phyloP scores from a whole-genome alignment of 768 basidiomycete species.

The Phanerodontia chrysosporium region DNA sequence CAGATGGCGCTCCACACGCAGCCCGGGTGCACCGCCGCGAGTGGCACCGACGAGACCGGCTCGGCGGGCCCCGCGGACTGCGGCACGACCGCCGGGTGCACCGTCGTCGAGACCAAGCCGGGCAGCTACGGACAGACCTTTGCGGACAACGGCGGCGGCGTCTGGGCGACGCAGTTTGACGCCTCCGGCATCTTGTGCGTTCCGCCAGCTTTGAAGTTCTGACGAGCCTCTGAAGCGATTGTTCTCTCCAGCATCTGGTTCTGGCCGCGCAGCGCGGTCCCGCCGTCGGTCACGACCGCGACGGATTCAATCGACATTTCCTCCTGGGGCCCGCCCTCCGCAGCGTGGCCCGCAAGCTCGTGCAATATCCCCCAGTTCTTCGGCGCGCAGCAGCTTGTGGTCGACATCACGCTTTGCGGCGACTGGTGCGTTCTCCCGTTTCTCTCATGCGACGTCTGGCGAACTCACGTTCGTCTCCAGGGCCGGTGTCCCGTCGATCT shows the following conservation, averaged over 20 bases:
- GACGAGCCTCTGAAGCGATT: too few species aligned
- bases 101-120: constrained; percentile 26
- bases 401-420: constrained; percentile 59
- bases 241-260: constrained; percentile 41
- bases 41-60: constrained; percentile 29
- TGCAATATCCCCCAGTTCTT: constrained; percentile 46
- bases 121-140: constrained; percentile 40
- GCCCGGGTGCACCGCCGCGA: constrained; percentile 31
- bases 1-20: constrained; percentile 55
- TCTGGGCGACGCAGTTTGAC: constrained; percentile 68
- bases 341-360: constrained; percentile 33
- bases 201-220: too few species aligned
- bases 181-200: constrained; percentile 44
- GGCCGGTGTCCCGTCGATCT: constrained; percentile 47
- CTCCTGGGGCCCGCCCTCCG: constrained; percentile 43
- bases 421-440: constrained; percentile 33
- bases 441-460: neutral
- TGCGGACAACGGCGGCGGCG: constrained; percentile 48
- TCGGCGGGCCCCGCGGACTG: constrained; percentile 26
- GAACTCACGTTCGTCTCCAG: constrained; percentile 24
- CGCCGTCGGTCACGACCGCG: constrained; percentile 29
- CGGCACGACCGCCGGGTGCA: constrained; percentile 21
- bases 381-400: constrained; percentile 44
- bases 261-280: constrained; percentile 41
- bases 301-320: constrained; percentile 33